Evolutionary conservation across 2,329 filamentous ascomycete species (phyloP).

Genomic region (Paraphaeosphaeria minitans): DNA sequence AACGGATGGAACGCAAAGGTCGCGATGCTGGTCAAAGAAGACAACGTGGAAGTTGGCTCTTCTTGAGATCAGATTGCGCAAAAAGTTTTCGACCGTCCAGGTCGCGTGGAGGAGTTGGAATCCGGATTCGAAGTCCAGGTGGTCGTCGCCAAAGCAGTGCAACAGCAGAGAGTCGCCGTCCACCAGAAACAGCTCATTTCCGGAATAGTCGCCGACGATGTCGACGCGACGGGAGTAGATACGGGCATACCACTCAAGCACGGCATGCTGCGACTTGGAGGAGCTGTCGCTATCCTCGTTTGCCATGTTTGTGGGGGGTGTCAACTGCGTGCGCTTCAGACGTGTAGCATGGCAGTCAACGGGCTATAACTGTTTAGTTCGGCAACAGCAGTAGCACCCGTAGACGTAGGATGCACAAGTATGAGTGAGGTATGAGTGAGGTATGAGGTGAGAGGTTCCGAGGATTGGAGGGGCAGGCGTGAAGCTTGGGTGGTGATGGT

Average conservation of each 20-base stretch:
- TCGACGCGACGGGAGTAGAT: conserved; percentile 46
- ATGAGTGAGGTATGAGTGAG: not conserved
- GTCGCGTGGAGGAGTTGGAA: conserved; percentile 75
- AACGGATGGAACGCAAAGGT: conserved; percentile 60
- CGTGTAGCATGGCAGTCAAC: conserved; percentile 7
- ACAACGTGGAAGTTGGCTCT: conserved; percentile 74
- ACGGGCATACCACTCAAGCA: conserved; percentile 43
- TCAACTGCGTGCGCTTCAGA: conserved; percentile 6
- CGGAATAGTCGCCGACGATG: conserved; percentile 76
- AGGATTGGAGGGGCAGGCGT: not conserved
- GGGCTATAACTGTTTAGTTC: not conserved
- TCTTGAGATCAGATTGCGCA: conserved; percentile 63
- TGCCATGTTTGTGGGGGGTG: conserved; percentile 25
- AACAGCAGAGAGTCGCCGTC: conserved; percentile 75
- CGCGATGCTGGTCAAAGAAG: conserved; percentile 66
- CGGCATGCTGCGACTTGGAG: conserved; percentile 24
- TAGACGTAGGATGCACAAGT: conserved; percentile 6
- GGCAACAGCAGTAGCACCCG: conserved; percentile 3
- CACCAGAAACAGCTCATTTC: conserved; percentile 72
- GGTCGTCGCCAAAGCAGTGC: conserved; percentile 64
- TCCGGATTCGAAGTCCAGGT: conserved; percentile 68
- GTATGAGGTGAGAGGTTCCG: not conserved
- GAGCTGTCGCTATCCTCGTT: conserved; percentile 21
- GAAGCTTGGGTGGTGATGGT: conserved; percentile 4
- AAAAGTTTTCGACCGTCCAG: conserved; percentile 70